Conservation (phyloP, 2,329 filamentous ascomycete genomes). For the Pseudogymnoascus sp. region DNA sequence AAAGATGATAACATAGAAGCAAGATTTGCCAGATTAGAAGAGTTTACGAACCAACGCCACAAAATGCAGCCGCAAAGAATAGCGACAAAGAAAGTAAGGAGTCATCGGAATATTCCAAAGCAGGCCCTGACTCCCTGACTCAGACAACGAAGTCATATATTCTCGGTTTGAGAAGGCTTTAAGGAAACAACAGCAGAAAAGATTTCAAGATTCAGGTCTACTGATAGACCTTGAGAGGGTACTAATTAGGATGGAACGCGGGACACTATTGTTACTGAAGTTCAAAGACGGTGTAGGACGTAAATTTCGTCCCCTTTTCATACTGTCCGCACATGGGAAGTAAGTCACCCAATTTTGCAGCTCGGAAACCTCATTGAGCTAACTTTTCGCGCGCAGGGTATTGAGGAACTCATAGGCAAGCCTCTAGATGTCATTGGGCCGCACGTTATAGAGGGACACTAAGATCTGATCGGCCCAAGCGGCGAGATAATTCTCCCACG, state of each 20-base stretch:
- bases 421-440: conserved; percentile 66
- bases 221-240: conserved; percentile 18
- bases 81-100: background rate
- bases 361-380: conserved; percentile 9
- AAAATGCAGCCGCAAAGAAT: background rate
- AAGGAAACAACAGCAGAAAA: background rate
- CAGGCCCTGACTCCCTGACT: background rate
- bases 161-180: background rate
- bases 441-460: conserved; percentile 66
- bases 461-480: conserved; percentile 60
- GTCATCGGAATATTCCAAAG: background rate
- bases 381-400: conserved; percentile 44
- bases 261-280: conserved; percentile 58
- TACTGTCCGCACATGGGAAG: conserved; percentile 64
- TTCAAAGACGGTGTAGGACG: conserved; percentile 87
- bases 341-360: background rate
- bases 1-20: background rate
- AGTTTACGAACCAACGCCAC: background rate
- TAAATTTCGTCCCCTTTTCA: conserved; percentile 86
- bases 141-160: background rate
- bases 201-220: conserved; percentile 23
- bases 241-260: conserved; percentile 30
- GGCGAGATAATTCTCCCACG: conserved; percentile 70
- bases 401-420: conserved; percentile 78
- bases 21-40: background rate